A percentile compares a stretch with the other conserved stretches of the same genome.
These are phyloP conservation scores for Pezicula carpinea DNA, from an alignment of 2,329 filamentous ascomycete species.

Conservation along the genomic window DNA sequence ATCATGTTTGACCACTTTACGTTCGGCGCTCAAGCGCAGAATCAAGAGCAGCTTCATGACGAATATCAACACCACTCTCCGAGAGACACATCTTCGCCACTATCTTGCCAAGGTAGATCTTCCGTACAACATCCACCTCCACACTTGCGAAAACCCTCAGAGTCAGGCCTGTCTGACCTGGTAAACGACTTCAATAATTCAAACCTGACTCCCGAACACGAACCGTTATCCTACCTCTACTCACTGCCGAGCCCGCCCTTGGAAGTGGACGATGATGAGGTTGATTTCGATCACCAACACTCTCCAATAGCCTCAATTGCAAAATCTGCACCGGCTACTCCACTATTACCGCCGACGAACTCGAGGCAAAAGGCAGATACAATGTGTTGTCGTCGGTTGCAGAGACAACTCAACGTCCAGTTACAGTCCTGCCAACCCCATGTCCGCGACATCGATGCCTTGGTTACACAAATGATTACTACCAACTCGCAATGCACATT, in stretches of 20 bases:
- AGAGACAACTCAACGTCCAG: conserved; percentile 21
- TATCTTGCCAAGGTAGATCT: conserved; percentile 5
- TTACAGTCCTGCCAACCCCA: conserved; percentile 16
- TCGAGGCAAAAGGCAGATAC: conserved; percentile 2
- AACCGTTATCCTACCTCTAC: conserved; percentile 8
- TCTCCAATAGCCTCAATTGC: neutral
- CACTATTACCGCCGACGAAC: conserved; percentile 4
- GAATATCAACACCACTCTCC: conserved; percentile 16
- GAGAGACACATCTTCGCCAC: conserved; percentile 19
- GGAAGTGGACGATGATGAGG: conserved; percentile 1
- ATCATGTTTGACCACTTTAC: conserved; percentile 25
- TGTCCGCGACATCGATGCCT: conserved; percentile 16
- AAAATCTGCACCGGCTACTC: conserved; percentile 8
- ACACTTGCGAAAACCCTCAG: neutral
- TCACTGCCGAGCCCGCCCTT: conserved; percentile 12
- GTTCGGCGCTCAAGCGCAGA: conserved; percentile 18
- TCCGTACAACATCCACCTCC: conserved; percentile 2
- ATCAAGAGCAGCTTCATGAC: neutral
- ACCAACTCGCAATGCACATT: conserved; percentile 18
- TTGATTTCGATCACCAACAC: neutral
- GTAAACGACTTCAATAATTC: conserved; percentile 6
- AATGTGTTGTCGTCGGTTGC: conserved; percentile 13
- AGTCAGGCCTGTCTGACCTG: conserved; percentile 5
- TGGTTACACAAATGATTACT: conserved; percentile 21
- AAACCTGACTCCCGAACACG: conserved; percentile 1